phyloP scores from a whole-genome alignment of 2,329 filamentous ascomycete genomes.

The Pseudogymnoascus sp. region DNA sequence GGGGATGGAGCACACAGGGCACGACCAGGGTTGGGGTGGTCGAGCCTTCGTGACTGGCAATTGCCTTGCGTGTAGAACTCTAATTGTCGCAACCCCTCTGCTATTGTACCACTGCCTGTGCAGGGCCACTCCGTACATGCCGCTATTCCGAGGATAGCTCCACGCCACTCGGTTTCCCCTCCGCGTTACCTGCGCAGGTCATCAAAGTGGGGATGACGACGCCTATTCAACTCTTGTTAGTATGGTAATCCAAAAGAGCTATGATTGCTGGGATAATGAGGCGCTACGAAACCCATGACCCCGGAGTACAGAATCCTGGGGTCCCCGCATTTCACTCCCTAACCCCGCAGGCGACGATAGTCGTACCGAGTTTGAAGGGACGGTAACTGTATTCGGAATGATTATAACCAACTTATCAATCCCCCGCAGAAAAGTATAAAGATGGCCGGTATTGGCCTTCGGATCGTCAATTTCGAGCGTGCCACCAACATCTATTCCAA shows the following conservation, averaged over 20 bases:
- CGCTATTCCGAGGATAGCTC: background rate
- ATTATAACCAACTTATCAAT: background rate
- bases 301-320: background rate
- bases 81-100: background rate
- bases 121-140: background rate
- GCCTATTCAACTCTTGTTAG: background rate
- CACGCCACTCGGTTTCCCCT: background rate
- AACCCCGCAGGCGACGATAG: background rate
- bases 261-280: background rate
- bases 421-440: background rate
- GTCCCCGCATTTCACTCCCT: background rate
- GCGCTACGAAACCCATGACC: background rate
- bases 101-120: background rate
- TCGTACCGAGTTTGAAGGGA: background rate
- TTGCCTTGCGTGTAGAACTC: background rate
- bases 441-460: background rate
- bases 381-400: background rate
- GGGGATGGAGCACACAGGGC: background rate
- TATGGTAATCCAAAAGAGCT: background rate
- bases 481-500: background rate
- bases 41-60: background rate
- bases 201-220: background rate
- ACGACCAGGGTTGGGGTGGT: background rate
- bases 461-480: background rate
- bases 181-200: background rate